Conservation (phyloP, 257 asterid species). For the Sherardia arvensis region DNA sequence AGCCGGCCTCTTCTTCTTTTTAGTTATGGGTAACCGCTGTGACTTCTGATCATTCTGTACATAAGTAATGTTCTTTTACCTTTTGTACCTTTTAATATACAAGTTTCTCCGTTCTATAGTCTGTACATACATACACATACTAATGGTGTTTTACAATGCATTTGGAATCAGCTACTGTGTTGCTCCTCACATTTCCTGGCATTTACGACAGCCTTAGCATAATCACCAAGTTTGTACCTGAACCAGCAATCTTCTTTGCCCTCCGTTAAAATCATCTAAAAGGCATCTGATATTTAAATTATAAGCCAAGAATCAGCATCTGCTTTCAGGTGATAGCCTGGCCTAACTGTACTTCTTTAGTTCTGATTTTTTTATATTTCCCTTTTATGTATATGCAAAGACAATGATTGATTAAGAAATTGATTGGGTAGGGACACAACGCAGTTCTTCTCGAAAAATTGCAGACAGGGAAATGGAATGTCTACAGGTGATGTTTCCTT, state of each 20-base stretch:
- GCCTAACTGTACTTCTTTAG: too few species aligned
- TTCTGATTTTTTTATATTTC: background rate
- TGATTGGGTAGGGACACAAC: constrained; percentile 64
- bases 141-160: constrained; percentile 8
- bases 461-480: constrained; percentile 93
- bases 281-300: too few species aligned
- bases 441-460: constrained; percentile 90
- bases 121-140: background rate
- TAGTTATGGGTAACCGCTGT: constrained; percentile 62
- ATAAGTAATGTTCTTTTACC: constrained; percentile 32
- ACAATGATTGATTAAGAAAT: constrained; percentile 13
- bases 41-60: constrained; percentile 67
- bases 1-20: constrained; percentile 63
- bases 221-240: too few species aligned
- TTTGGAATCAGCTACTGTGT: constrained; percentile 35
- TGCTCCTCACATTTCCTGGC: constrained; percentile 60
- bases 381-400: background rate
- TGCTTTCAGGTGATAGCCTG: too few species aligned
- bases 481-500: constrained; percentile 54
- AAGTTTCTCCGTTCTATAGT: background rate
- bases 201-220: too few species aligned
- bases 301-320: too few species aligned
- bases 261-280: too few species aligned
- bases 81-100: background rate
- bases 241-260: too few species aligned